A percentile compares a stretch with the other conserved stretches of the same genome.
These are phyloP conservation scores for Euptelea pleiosperma DNA, from an alignment of 164 flowering plant genomes.

Conservation along the genomic window DNA sequence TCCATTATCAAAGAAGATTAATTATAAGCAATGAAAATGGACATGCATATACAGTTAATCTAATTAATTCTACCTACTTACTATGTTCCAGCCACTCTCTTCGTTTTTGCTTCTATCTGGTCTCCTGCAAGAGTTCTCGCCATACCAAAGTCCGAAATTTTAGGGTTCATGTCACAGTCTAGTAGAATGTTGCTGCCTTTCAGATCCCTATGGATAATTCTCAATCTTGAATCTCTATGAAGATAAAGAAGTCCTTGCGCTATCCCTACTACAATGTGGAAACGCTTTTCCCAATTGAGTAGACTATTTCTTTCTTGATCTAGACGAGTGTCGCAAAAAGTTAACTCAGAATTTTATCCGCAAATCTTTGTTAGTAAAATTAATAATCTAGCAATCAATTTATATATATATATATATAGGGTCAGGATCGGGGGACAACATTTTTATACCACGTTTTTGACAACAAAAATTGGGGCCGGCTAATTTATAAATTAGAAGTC, in stretches of 20 bases:
- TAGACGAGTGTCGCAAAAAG: background rate
- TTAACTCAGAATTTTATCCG: background rate
- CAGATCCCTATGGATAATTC: conserved; percentile 40
- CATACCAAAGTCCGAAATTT: conserved; percentile 41
- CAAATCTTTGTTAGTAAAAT: too few species aligned
- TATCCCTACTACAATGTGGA: conserved; percentile 24
- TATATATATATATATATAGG: too few species aligned
- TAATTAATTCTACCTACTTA: too few species aligned
- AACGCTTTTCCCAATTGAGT: conserved; percentile 30
- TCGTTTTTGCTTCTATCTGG: conserved; percentile 28
- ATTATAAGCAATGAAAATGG: too few species aligned
- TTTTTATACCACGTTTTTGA: too few species aligned
- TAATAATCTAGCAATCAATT: too few species aligned
- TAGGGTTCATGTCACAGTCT: conserved; percentile 30
- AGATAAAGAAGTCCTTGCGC: conserved; percentile 26
- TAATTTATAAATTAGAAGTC: too few species aligned
- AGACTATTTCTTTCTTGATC: conserved; percentile 2
- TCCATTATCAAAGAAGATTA: too few species aligned
- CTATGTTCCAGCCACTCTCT: conserved; percentile 38
- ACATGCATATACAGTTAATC: too few species aligned
- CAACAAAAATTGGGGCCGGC: too few species aligned
- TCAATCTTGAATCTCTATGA: conserved; percentile 33
- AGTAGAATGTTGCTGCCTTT: conserved; percentile 39
- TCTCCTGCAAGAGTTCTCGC: conserved; percentile 32
- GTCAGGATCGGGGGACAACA: too few species aligned